Evolutionary conservation across 345 rosid species (phyloP).

Genomic region (Gossypium sturtianum): DNA sequence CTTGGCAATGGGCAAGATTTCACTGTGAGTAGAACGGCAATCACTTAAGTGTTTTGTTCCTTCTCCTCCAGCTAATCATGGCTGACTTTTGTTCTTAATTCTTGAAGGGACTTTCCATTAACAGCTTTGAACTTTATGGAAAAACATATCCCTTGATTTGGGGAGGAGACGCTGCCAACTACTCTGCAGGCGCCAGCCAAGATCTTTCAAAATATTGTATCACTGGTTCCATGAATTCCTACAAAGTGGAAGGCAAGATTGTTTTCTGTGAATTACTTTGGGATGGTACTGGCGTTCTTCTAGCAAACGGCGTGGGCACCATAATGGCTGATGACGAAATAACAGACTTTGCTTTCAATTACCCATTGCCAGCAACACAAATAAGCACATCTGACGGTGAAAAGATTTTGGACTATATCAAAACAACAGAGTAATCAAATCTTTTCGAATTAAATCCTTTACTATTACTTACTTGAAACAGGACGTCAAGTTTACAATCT

Average conservation of each 20-base stretch:
- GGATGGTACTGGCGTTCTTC: constrained; percentile 17
- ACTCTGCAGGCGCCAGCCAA: constrained; percentile 20
- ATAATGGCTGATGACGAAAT: constrained; percentile 16
- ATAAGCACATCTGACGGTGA: constrained; percentile 21
- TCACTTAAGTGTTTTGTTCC: not conserved
- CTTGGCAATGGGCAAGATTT: constrained; percentile 33
- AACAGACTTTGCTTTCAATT: constrained; percentile 20
- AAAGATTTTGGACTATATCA: constrained; percentile 19
- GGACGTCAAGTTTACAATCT: not conserved
- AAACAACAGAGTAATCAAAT: constrained; percentile 19
- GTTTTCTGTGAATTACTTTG: constrained; percentile 18
- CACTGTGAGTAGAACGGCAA: constrained; percentile 15
- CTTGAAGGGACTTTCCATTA: constrained; percentile 22
- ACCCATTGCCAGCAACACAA: constrained; percentile 27
- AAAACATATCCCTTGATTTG: constrained; percentile 25
- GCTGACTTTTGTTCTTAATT: not conserved
- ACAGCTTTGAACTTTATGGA: constrained; percentile 19
- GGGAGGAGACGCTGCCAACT: constrained; percentile 34
- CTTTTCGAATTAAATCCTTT: not conserved
- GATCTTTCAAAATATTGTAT: constrained; percentile 17
- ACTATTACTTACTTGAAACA: not conserved
- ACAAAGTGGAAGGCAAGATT: constrained; percentile 21
- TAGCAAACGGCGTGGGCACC: constrained; percentile 23
- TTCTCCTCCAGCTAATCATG: not conserved
- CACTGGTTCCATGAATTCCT: constrained; percentile 19